Conservation (phyloP, 306 rosid genomes). For the Prunus dulcis region DNA sequence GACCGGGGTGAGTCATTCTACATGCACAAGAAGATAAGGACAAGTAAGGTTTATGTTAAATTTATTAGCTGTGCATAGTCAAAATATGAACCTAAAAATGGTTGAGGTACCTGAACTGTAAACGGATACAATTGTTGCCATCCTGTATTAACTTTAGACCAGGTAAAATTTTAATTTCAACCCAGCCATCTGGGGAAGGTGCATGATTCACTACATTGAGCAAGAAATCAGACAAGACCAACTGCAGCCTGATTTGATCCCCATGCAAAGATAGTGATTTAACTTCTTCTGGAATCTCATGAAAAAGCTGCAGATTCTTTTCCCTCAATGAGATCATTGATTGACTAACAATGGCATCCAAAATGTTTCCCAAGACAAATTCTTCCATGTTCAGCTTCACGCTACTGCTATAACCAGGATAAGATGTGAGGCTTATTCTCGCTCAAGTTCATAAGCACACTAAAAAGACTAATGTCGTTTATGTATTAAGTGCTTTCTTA, state of each 20-base stretch:
- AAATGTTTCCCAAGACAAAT: conserved; percentile 56
- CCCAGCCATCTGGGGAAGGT: conserved; percentile 65
- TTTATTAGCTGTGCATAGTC: background rate
- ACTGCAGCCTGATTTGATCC: conserved; percentile 74
- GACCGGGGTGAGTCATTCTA: conserved; percentile 72
- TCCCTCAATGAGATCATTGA: conserved; percentile 59
- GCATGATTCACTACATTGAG: conserved; percentile 55
- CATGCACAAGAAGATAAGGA: conserved; percentile 21
- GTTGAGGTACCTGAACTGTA: conserved; percentile 62
- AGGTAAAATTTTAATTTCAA: conserved; percentile 61
- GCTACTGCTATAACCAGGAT: conserved; percentile 43
- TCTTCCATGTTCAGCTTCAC: conserved; percentile 65
- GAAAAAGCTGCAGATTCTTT: conserved; percentile 57
- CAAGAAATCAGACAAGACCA: conserved; percentile 70
- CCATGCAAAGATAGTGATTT: conserved; percentile 56
- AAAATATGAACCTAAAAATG: background rate
- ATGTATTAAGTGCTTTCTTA: too few relatives aligned
- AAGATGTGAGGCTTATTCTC: conserved; percentile 5
- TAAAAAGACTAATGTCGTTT: background rate
- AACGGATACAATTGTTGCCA: conserved; percentile 46
- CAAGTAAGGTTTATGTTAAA: background rate
- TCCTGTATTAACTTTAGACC: conserved; percentile 57
- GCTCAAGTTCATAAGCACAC: background rate
- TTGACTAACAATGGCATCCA: conserved; percentile 76
- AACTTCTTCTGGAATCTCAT: conserved; percentile 66